Evolutionary conservation across 2,329 filamentous ascomycete species (phyloP), one percentile per base, ranked within the genome.

Genomic region (Helotiales sp.): DNA sequence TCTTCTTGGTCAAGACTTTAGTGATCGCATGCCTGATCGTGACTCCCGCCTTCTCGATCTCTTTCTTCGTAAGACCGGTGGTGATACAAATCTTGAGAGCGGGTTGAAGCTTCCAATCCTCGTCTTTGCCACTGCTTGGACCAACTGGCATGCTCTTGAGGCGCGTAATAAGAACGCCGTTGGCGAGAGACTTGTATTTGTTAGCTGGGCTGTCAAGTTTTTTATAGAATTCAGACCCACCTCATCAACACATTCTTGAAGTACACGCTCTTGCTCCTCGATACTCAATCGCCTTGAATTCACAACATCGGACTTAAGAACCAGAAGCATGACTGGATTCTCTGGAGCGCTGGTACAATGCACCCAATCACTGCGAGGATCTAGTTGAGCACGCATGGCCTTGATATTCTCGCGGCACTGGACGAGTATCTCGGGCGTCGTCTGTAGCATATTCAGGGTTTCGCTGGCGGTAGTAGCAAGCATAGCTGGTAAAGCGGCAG

Each of bases 171-270:
- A 99, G 84, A 54, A 99, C 93, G 24, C 93, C 92, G 74, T 98
- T 98, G 67, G 89, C 86, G 64, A 98, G 87, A 64, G 89, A 85
- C 93, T 97, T 70, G 60, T 10, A 3, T 1, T 17, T 59, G 57
- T 75, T 66, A 74, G 62, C 22, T 43, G 52, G 13, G 52, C 2
- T 6, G 10, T 10, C 26, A 20, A 26, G 15, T 10, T 24, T 15
- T 10, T 24, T 15, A 15, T 7, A 13, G 8, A 26, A 20, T 32
- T 61, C 61, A 37, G 22, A 17, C 87, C 75, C 85, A 96, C 94
- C 90, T 99, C 96, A 68, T 99, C 96, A n/a, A 97, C 93, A 71
- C 93, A 90, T 74, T 99, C 96, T 75, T 96, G 90, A 66, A 99
- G 80, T 20, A 98, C 79, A 66, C 88, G 86, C 75, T 97, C 93